Percentiles rank a stretch among this genome's conserved stretches.
These are phyloP conservation scores for Aspergillus steynii DNA, from an alignment of 495 filamentous ascomycete genomes.

Conservation along the genomic window DNA sequence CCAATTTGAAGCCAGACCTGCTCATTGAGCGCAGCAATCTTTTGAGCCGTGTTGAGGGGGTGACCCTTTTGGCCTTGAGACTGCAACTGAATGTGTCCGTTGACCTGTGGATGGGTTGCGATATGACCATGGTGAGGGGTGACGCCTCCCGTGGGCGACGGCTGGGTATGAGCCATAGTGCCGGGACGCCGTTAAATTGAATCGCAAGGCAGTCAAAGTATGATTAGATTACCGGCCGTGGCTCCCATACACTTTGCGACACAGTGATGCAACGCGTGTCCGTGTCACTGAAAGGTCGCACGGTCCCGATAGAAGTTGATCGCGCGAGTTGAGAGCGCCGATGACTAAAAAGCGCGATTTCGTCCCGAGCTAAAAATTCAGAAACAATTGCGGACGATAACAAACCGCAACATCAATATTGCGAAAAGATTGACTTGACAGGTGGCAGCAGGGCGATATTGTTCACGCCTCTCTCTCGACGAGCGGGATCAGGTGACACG, in stretches of 20 bases:
- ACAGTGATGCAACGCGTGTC: constrained; percentile 40
- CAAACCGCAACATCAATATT: not conserved
- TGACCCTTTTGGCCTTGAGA: constrained; percentile 52
- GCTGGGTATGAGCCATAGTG: constrained; percentile 53
- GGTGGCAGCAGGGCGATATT: not conserved
- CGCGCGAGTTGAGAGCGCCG: constrained; percentile 6
- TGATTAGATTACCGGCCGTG: not conserved
- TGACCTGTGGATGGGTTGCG: constrained; percentile 50
- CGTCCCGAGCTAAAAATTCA: not conserved
- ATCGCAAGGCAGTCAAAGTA: constrained; percentile 11
- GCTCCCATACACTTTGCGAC: constrained; percentile 34
- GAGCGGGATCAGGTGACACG: not conserved
- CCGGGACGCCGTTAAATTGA: constrained; percentile 1
- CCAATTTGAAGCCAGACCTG: constrained; percentile 92
- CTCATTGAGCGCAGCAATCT: constrained; percentile 71
- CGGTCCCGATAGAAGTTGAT: constrained; percentile 19
- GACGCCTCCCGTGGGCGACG: constrained; percentile 51
- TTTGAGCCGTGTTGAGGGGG: constrained; percentile 56
- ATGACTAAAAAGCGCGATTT: not conserved
- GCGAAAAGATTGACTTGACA: not conserved
- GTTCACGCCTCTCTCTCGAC: not conserved
- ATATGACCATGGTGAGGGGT: constrained; percentile 52
- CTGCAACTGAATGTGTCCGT: constrained; percentile 55
- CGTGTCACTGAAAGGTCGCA: constrained; percentile 22
- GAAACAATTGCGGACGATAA: not conserved